phyloP scores from a whole-genome alignment of 768 basidiomycete species.

The Rhizopogon vulgaris region DNA sequence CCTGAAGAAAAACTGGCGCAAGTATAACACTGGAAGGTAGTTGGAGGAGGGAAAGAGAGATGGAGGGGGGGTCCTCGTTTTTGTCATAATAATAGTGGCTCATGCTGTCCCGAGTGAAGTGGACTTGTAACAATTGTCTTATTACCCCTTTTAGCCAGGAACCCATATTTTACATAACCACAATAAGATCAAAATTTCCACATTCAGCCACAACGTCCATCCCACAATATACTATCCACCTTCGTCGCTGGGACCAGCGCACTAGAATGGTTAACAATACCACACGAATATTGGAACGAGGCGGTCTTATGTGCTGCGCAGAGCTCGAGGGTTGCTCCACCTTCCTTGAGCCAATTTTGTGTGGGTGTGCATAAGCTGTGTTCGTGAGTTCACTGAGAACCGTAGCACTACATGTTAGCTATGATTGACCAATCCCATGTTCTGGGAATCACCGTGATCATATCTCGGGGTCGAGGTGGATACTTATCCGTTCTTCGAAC shows the following conservation, averaged over 20 bases:
- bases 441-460: not conserved
- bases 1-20: not conserved
- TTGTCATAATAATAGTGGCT: not conserved
- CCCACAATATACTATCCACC: not conserved
- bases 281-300: not conserved
- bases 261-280: not conserved
- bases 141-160: conserved; percentile 14
- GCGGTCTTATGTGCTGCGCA: no score
- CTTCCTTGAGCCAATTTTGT: not conserved
- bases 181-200: conserved; percentile 17
- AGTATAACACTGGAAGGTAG: not conserved
- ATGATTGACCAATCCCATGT: not conserved
- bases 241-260: not conserved
- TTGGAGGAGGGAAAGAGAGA: conserved; percentile 5
- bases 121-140: conserved; percentile 21
- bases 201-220: not conserved
- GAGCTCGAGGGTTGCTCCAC: not conserved
- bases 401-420: not conserved
- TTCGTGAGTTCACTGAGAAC: not conserved
- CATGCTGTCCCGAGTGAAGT: not conserved
- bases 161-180: conserved; percentile 5
- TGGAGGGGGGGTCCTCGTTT: not conserved
- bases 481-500: no score
- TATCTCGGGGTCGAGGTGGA: not conserved
- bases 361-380: not conserved